Evolutionary conservation across 208 protist species (phyloP).

Genomic region (Crithidia bombi): DNA sequence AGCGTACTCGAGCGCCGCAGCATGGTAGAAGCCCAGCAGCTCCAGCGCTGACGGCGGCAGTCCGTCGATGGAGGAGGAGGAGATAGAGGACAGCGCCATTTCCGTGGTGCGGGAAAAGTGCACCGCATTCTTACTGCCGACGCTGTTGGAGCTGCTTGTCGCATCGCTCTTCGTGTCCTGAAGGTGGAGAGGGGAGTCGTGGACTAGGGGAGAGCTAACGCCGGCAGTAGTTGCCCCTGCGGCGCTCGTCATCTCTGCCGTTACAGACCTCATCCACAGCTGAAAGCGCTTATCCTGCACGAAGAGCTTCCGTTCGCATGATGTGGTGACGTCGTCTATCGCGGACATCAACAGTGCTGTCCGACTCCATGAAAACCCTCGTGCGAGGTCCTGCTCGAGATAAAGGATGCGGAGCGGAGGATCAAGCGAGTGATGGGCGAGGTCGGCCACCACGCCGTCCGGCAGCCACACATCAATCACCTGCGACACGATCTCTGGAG

Average conservation of each 20-base stretch:
- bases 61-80: conserved; percentile 13
- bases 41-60: conserved; percentile 43
- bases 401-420: conserved; percentile 59
- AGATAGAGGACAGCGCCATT: too few species aligned
- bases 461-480: conserved; percentile 60
- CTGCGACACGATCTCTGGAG: conserved; percentile 35
- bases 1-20: conserved; percentile 47
- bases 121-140: not conserved
- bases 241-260: not conserved
- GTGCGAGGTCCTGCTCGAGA: conserved; percentile 41
- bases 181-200: conserved; percentile 4
- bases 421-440: conserved; percentile 65
- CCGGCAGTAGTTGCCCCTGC: not conserved
- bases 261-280: conserved; percentile 13
- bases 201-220: too few species aligned
- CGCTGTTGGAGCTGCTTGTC: not conserved
- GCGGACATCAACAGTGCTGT: conserved; percentile 36
- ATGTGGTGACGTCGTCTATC: conserved; percentile 43
- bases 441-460: conserved; percentile 35
- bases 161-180: not conserved
- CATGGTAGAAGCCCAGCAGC: conserved; percentile 51
- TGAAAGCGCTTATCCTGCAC: conserved; percentile 43
- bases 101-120: not conserved
- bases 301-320: conserved; percentile 34
- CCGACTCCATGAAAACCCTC: conserved; percentile 42